Base-by-base conservation (phyloP, 129 eudicot species). In the Chrysanthemum lavandulifolium region DNA sequence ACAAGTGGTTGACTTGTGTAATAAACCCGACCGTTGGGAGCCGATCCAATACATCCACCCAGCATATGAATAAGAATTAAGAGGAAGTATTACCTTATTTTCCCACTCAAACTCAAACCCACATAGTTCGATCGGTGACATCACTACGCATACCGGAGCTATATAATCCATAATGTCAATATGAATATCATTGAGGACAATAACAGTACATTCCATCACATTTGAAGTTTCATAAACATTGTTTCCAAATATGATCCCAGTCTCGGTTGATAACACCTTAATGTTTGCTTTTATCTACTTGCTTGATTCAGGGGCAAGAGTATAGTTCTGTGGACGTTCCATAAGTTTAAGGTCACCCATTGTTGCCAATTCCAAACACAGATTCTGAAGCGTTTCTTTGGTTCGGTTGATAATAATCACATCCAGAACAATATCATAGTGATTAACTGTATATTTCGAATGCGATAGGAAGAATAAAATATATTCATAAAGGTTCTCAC, bases 21-120 rank as follows among this genome's bases (percentile, higher is more conserved):
- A n/a, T n/a, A n/a, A n/a, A n/a, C n/a, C n/a, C n/a, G n/a, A n/a
- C n/a, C n/a, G n/a, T n/a, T n/a, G n/a, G n/a, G n/a, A n/a, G n/a
- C n/a, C n/a, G n/a, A n/a, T n/a, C n/a, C n/a, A 29, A 29, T 3
- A 29, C 31, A 29, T 29, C 31, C 31, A 3, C 4, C 31, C 31
- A 0, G 31, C 31, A 29, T 3, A 29, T 3, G 31, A 29, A 29
- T 29, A 29, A 29, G 31, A 29, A 29, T 3, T 29, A 29, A 29
- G 31, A 29, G 31, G 31, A 2, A 29, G 31, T 29, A 13, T 21
- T 89, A 92, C 98, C 98, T 92, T 92, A 78, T 92, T 92, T 84
- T 89, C 96, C 98, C 98, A 92, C 77, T 92, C 98, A 72, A 92
- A 92, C 77, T 92, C 98, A 0, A 0, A 96, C 98, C 96, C 98